These are phyloP conservation scores for Akanthomyces uredinophilus DNA, from an alignment of 2,329 filamentous ascomycete genomes.

Conservation along the genomic window DNA sequence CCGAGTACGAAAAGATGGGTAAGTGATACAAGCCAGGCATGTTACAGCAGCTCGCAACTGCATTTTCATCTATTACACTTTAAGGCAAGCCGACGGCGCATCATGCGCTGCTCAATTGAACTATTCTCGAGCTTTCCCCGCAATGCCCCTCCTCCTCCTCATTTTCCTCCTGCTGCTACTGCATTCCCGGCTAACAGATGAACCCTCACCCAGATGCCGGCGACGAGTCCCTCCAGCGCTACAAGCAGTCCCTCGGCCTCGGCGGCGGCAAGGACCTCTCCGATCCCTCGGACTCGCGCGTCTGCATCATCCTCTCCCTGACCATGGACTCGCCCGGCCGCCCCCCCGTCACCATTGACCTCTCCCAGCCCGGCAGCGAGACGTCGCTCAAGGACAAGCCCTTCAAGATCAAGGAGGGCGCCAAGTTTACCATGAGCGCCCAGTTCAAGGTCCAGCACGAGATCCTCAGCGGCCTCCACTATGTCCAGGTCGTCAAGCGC, in stretches of 20 bases:
- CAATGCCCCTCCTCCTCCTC: neutral
- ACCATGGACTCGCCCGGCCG: slow-evolving; percentile 82
- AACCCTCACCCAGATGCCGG: slow-evolving; percentile 51
- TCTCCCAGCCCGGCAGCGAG: slow-evolving; percentile 68
- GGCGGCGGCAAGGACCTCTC: slow-evolving; percentile 66
- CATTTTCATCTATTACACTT: neutral
- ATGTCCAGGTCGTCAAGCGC: slow-evolving; percentile 88
- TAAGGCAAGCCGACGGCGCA: neutral
- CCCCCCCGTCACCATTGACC: slow-evolving; percentile 80
- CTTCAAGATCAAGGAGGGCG: slow-evolving; percentile 96
- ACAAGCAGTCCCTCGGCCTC: slow-evolving; percentile 94
- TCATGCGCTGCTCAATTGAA: neutral
- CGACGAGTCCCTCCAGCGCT: slow-evolving; percentile 93
- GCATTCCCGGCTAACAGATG: neutral
- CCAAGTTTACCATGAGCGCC: slow-evolving; percentile 89
- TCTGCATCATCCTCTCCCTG: slow-evolving; percentile 89
- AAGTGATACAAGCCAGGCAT: slow-evolving; percentile 31
- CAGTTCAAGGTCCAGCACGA: slow-evolving; percentile 95
- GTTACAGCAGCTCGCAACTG: neutral
- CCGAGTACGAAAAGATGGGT: slow-evolving; percentile 93
- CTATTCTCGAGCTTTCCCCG: neutral
- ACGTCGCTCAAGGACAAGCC: slow-evolving; percentile 80
- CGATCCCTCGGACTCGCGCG: slow-evolving; percentile 75
- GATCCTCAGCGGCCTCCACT: slow-evolving; percentile 91
- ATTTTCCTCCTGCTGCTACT: too few relatives aligned